phyloP scores from a whole-genome alignment of 371 early-diverging fungal species.

The Modicella reniformis region DNA sequence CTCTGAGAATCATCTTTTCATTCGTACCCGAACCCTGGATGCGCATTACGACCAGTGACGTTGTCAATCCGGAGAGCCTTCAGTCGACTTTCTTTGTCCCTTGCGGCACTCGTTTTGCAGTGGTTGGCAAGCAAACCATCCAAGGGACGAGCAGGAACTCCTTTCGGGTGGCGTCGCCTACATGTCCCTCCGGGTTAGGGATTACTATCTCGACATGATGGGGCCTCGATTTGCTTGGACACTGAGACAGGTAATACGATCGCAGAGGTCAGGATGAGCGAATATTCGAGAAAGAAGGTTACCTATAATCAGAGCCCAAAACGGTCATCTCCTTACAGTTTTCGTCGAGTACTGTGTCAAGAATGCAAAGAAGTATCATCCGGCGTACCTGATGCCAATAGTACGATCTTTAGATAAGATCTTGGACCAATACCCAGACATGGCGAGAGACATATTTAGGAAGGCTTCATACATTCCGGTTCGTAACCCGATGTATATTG shows the following conservation, averaged over 20 bases:
- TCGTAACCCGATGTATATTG: conserved; percentile 40
- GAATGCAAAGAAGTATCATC: conserved; percentile 44
- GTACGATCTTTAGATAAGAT: conserved; percentile 43
- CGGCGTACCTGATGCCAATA: conserved; percentile 45
- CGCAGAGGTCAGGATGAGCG: no score
- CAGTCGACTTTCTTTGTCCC: conserved; percentile 33
- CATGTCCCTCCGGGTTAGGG: no score
- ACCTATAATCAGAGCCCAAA: conserved; percentile 30
- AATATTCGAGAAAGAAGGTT: no score
- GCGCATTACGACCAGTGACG: conserved; percentile 27
- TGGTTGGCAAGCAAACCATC: no score
- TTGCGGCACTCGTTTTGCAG: conserved; percentile 31
- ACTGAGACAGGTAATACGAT: no score
- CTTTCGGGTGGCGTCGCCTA: no score
- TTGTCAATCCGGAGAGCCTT: conserved; percentile 15
- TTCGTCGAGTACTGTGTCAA: conserved; percentile 50
- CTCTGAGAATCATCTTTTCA: conserved; percentile 24
- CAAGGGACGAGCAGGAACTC: no score
- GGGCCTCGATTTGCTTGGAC: no score
- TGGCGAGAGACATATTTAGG: conserved; percentile 41
- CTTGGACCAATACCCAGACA: conserved; percentile 31
- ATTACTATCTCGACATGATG: no score
- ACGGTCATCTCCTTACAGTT: conserved; percentile 24
- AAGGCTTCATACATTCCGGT: conserved; percentile 48
- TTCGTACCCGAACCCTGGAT: conserved; percentile 53